Evolutionary conservation across 2,329 filamentous ascomycete species (phyloP), one percentile per base, ranked within the genome.

Genomic region (Aspergillus costaricaensis): DNA sequence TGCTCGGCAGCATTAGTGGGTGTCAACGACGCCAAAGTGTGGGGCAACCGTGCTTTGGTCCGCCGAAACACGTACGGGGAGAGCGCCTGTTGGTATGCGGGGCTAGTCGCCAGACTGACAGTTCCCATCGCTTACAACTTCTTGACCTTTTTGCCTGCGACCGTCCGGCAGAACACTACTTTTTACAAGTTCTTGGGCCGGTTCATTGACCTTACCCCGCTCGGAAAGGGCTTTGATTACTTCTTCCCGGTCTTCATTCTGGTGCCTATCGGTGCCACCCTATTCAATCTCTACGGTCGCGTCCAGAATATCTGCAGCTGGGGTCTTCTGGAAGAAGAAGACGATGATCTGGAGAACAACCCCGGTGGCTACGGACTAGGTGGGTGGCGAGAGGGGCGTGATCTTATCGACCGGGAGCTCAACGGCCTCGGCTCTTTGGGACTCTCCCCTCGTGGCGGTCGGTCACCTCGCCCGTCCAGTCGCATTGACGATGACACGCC

Each of bases 91-190:
- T 99, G 96, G 92, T 99, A 98, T 73, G 90, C 92, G 1, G 88
- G 92, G 60, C 92, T 97, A 74, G 91, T 97, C 10, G 94, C 95
- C 55, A 91, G 93, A 70, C 86, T 99, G 47, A 96, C 91, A 1
- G 91, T 99, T 0, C 95, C 95, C 0, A 83, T 99, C 8, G 88
- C 91, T 4, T 99, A 96, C 85, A 99, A 99, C 78, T 99, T 98
- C 72, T 84, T 96, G 74, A 97, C 94, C 0, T 94, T 98, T 73
- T 78, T 97, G 21, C 90, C 91, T 0, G 82, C 81, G 7, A 81
- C 82, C 12, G 86, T 96, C 44, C 94, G 92, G 72, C 79, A 83
- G 59, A 85, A 88, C 68, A 97, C 93, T 0, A 87, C 88, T 0
- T 99, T 98, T 76, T 96, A 94, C 78, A 77, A 85, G 44, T 96